Evolutionary conservation across 768 basidiomycete species (phyloP), one percentile per base, ranked within the genome.

Genomic region (Udeniomyces megalosporus): DNA sequence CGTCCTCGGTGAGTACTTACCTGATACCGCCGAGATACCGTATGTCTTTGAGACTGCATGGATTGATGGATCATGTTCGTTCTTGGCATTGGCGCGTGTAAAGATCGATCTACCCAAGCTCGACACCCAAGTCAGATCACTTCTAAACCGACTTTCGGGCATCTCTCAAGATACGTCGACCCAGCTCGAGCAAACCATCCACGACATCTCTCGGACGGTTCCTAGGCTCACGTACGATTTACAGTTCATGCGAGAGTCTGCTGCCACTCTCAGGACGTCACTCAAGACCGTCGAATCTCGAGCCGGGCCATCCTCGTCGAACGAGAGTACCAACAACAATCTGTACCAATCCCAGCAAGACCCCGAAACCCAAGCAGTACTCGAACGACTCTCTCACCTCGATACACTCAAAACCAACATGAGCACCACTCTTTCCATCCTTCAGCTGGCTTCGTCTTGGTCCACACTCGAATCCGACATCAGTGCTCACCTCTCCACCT

Each of bases 401-500:
- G 90, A 97, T 72, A 81, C 80, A 11, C 79, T 91, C 31, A 95
- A 90, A 70, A 76, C 76, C 26, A 78, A 85, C 24, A 91, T 99
- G 88, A 89, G 91, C 71, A 82, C 83, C 0, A 80, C 89, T 1
- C 78, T 91, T 35, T 89, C 89, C 66, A 90, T 96, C 20, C 75
- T 97, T 38, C 82, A 84, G 28, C 93, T 97, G 71, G 92, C 95
- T 14, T 92, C 97, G 77, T 88, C 85, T 67, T 99, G 95, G 95
- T 87, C 85, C 61, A 88, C 88, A 2, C 79, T 99, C 50, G 95
- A 97, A 72, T 79, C 85, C 38, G 95, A 99, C 74, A 85, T 95
- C 51, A 87, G 86, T 0, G 78, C 84, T 2, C 79, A 93, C n/a
- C 78, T 97, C 46, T 75, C 79, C 15, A 86, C 90, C 67, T 80